A percentile compares a stretch with the other conserved stretches of the same genome.
Evolutionary conservation across 352 stramenopile genomes (phyloP).

Genomic region (Blastocystis hominis): DNA sequence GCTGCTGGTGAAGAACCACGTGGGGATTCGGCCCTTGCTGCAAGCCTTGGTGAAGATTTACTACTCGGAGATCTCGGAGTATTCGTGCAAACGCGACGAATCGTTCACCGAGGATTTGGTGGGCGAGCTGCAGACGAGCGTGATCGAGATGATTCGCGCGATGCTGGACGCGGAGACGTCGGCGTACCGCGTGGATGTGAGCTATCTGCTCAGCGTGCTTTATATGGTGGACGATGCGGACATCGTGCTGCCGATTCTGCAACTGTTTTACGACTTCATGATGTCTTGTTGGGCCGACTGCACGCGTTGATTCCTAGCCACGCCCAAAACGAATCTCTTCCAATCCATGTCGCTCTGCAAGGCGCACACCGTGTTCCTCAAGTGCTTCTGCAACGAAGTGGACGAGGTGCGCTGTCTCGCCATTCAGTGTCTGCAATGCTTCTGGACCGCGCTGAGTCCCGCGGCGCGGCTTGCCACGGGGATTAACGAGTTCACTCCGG

Average conservation of each 20-base stretch:
- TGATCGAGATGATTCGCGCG: constrained; percentile 12
- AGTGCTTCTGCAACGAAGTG: constrained; percentile 34
- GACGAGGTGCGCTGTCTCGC: constrained; percentile 38
- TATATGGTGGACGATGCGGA: constrained; percentile 29
- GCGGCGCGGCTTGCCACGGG: background rate
- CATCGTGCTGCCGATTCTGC: background rate
- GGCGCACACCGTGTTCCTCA: constrained; percentile 49
- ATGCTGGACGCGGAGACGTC: background rate
- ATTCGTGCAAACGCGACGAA: constrained; percentile 25
- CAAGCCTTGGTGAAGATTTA: constrained; percentile 50
- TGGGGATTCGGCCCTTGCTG: constrained; percentile 42
- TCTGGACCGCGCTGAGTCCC: constrained; percentile 22
- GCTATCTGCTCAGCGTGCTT: constrained; percentile 31
- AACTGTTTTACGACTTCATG: background rate
- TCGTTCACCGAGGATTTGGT: constrained; percentile 43
- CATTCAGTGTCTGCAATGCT: constrained; percentile 49
- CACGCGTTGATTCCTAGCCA: background rate
- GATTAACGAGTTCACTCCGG: constrained; percentile 31
- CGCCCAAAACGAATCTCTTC: constrained; percentile 5
- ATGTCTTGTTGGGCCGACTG: background rate
- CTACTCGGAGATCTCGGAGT: constrained; percentile 7
- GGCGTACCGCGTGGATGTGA: constrained; percentile 43
- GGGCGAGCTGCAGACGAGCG: constrained; percentile 16
- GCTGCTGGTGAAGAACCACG: constrained; percentile 23
- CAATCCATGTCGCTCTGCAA: constrained; percentile 43